Evolutionary conservation across 495 filamentous ascomycete genomes (phyloP).

Genomic region (Xylaria scruposa): DNA sequence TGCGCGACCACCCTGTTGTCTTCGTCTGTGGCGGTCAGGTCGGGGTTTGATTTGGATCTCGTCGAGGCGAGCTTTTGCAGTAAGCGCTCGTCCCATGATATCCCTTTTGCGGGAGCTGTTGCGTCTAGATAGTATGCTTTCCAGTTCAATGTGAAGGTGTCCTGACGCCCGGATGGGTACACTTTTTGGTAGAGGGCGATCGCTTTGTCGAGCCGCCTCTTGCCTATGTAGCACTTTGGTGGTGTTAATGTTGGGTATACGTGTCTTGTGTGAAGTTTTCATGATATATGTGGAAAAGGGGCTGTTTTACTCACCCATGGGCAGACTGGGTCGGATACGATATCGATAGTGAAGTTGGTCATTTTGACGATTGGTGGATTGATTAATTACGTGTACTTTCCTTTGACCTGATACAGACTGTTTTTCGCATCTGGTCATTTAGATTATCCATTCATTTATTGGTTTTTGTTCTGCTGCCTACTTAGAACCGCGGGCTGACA

Average conservation of each 20-base stretch:
- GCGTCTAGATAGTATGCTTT: conserved; percentile 75
- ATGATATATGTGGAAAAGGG: conserved; percentile 14
- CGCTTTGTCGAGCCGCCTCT: conserved; percentile 71
- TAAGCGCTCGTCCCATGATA: not conserved
- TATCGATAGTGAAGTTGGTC: conserved; percentile 78
- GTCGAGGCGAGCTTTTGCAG: conserved; percentile 14
- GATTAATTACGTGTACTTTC: not conserved
- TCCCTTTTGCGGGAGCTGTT: not conserved
- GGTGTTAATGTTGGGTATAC: not conserved
- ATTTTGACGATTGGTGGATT: conserved; percentile 53
- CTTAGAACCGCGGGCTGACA: not conserved
- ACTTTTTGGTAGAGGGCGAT: conserved; percentile 67
- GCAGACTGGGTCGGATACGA: conserved; percentile 81
- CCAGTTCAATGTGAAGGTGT: conserved; percentile 77
- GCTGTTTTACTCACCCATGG: conserved; percentile 64
- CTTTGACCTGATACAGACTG: not conserved
- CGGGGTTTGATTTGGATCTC: not conserved
- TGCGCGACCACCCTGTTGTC: conserved; percentile 61
- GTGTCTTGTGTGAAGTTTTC: not conserved
- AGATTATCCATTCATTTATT: not conserved
- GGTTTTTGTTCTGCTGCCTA: not conserved
- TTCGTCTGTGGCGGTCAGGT: conserved; percentile 25
- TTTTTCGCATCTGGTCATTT: not conserved
- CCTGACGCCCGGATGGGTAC: conserved; percentile 60
- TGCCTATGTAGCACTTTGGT: conserved; percentile 78